phyloP scores from a whole-genome alignment of 2,329 filamentous ascomycete genomes.

The Cadophora gregata region DNA sequence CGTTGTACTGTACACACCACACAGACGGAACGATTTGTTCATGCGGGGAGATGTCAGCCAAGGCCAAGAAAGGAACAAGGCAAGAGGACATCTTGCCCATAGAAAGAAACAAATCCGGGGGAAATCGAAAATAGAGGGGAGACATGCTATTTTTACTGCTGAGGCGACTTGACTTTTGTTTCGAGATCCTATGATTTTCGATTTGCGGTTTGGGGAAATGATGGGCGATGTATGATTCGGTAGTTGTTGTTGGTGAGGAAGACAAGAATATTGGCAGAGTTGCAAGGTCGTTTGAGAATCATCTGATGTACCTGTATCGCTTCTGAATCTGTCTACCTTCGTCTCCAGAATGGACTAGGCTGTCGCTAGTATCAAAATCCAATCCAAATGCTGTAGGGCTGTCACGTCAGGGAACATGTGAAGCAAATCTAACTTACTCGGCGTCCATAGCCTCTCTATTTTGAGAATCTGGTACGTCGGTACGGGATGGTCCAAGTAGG shows the following conservation, averaged over 20 bases:
- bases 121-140: background rate
- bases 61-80: background rate
- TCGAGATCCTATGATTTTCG: conserved; percentile 2
- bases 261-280: conserved; percentile 15
- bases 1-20: background rate
- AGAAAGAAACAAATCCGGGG: background rate
- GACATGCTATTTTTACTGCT: background rate
- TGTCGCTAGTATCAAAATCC: too few relatives aligned
- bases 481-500: background rate
- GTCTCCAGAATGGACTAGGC: background rate
- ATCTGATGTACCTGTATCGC: background rate
- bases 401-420: background rate
- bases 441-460: background rate
- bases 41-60: background rate
- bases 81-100: background rate
- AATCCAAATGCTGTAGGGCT: too few relatives aligned
- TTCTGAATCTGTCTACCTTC: background rate
- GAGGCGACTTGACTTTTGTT: background rate
- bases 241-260: background rate
- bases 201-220: background rate
- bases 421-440: background rate
- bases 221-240: background rate
- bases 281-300: background rate
- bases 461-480: background rate
- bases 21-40: background rate